Base-by-base conservation (phyloP, 306 rosid genomes). In the Phaseolus lunatus region DNA sequence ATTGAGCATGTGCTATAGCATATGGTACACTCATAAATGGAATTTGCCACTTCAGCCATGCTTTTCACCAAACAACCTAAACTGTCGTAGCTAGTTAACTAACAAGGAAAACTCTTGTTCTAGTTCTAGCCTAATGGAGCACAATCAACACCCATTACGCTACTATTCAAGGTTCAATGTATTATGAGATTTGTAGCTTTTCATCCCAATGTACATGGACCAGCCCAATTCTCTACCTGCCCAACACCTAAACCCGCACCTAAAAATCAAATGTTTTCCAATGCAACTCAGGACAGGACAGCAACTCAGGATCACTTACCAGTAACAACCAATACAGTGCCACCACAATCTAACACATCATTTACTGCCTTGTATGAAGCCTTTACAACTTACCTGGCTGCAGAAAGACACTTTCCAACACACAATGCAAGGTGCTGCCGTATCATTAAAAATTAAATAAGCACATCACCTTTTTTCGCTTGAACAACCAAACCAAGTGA, bases 81-180 rank as follows among this genome's bases (percentile, higher is more conserved):
- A 69, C 69, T 72, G 23, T 58, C 59, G 0, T 29, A 9, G 6
- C 33, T 76, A 10, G 63, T 61, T 48, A 80, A 52, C 67, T 39
- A 63, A 76, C 45, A 53, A 31, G 65, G 82, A 75, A 27, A 68
- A 29, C 2, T 44, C 49, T 62, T 9, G 15, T 6, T 24, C 68
- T 35, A 27, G 37, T 3, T 23, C 67, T 24, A 26, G 27, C 67
- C 67, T 48, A 44, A 68, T 67, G 76, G 71, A 58, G 29, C 72
- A 57, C 47, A 44, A 29, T 73, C 54, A 75, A 35, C 58, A 68
- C 50, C 67, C 43, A 47, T 81, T 67, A 37, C 57, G 70, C 23
- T 58, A 68, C 35, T 24, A 7, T 29, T 81, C 85, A 76, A 76
- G 67, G 77, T 75, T 81, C 85, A 81, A 35, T 69, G 61, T 10